A percentile compares a stretch with the other conserved stretches of the same genome.
These are phyloP conservation scores for Tolypocladium amazonense DNA, from an alignment of 2,329 filamentous ascomycete species.

Conservation along the genomic window DNA sequence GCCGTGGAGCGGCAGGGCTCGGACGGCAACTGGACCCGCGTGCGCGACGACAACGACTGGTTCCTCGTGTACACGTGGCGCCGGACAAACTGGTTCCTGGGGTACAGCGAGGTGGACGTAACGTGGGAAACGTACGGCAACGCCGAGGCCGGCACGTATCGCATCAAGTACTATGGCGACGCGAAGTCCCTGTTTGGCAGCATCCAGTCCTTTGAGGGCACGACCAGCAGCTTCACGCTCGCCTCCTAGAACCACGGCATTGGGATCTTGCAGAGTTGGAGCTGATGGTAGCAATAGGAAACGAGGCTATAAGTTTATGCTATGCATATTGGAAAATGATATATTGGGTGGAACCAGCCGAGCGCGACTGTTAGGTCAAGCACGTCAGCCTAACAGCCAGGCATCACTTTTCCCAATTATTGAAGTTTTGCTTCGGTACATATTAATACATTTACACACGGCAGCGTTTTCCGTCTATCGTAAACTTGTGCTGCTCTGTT, in stretches of 20 bases:
- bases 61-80: conserved; percentile 72
- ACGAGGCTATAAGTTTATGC: background rate
- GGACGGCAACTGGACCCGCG: conserved; percentile 46
- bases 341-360: background rate
- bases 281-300: background rate
- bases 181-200: conserved; percentile 46
- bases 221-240: conserved; percentile 10
- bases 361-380: too few relatives aligned
- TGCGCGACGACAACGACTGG: conserved; percentile 75
- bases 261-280: background rate
- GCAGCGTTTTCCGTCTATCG: background rate
- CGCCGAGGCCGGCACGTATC: conserved; percentile 56
- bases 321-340: background rate
- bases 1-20: conserved; percentile 55
- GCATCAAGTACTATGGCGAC: conserved; percentile 78
- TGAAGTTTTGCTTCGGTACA: background rate
- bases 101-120: conserved; percentile 67
- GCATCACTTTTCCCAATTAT: too few relatives aligned
- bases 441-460: background rate
- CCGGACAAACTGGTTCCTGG: conserved; percentile 56
- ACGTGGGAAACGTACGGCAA: conserved; percentile 55
- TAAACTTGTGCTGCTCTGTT: background rate
- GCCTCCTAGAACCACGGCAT: background rate
- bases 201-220: conserved; percentile 17
- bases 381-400: background rate